Base-by-base conservation (phyloP, 78 protist genomes). In the Dictyostelium citrinum region DNA sequence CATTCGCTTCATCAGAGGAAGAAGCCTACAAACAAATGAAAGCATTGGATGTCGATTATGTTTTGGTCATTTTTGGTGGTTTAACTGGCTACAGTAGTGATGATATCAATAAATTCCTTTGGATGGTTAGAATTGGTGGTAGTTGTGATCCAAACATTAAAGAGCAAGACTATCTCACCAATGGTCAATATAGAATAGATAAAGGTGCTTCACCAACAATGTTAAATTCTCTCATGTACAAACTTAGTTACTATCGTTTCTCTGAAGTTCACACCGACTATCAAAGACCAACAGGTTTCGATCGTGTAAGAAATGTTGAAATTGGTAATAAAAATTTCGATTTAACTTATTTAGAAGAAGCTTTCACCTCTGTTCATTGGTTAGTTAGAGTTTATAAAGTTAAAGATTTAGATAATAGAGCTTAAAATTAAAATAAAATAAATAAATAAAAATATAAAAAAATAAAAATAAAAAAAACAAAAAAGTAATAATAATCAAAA, bases 1-100 rank as follows among this genome's bases (percentile, higher is more conserved):
- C 99, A 29, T 88, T 99, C 93, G 95, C 99, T 9, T 77, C 96
- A 5, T 12, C 77, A 5, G 99, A 99, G 76, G 98, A 91, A 16
- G 95, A 85, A 5, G 98, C 99, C 27, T 88, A 81, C 95, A 45
- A 82, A 43, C 84, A 98, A 67, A 82, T 97, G 96, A 90, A 90
- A 22, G 64, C 45, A 12, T 84, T 98, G 11, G 99, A 98, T 43
- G 99, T 98, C 45, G 99, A 99, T 98, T 99, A 99, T 82, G 98
- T 98, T 24, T 95, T 99, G 33, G 98, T 99, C 46, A 70, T 98
- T 46, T 99, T 99, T 51, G 99, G 99, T 39, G 99, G 99, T n/a
- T 45, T 97, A 37, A 86, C 93, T 12, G 99, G 99, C 24, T 99
- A 97, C 90, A 39, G 97, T 45, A 93, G 98, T 29, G 99, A 98